phyloP scores from a whole-genome alignment of 352 stramenopile genomes.

The Salisapilia sapeloensis region DNA sequence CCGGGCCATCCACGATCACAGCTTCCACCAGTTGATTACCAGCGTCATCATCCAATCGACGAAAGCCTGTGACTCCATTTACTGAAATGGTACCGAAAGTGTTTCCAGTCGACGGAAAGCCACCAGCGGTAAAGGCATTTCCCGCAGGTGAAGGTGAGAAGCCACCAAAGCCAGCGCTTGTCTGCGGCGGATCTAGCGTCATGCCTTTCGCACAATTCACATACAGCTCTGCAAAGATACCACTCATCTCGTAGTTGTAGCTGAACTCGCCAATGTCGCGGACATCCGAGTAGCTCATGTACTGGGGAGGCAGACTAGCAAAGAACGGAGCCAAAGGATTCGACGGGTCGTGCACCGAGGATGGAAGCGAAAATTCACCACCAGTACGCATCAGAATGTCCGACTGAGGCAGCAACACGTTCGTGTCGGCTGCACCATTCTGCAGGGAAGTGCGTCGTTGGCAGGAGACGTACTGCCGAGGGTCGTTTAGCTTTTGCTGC shows the following conservation, averaged over 20 bases:
- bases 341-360: slow-evolving; percentile 29
- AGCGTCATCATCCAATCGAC: neutral
- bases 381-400: slow-evolving; percentile 29
- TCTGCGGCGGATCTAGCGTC: slow-evolving; percentile 5
- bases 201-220: slow-evolving; percentile 39
- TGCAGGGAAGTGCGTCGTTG: slow-evolving; percentile 15
- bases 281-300: slow-evolving; percentile 54
- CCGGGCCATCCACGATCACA: slow-evolving; percentile 33
- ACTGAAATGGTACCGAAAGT: slow-evolving; percentile 2
- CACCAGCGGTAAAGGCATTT: neutral
- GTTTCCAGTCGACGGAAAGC: slow-evolving; percentile 1
- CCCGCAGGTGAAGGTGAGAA: slow-evolving; percentile 7
- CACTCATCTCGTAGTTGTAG: slow-evolving; percentile 78
- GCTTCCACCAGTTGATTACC: slow-evolving; percentile 26
- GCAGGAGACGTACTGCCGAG: slow-evolving; percentile 41
- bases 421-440: slow-evolving; percentile 13
- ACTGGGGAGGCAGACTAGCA: slow-evolving; percentile 28
- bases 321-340: slow-evolving; percentile 47
- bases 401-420: slow-evolving; percentile 42
- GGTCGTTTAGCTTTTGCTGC: slow-evolving; percentile 33
- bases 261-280: slow-evolving; percentile 53
- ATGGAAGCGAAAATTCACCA: slow-evolving; percentile 12
- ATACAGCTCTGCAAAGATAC: slow-evolving; percentile 52
- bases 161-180: slow-evolving; percentile 4
- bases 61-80: slow-evolving; percentile 3